These are phyloP conservation scores for Primulina huaijiensis DNA, from an alignment of 257 asterid species.

Conservation along the genomic window DNA sequence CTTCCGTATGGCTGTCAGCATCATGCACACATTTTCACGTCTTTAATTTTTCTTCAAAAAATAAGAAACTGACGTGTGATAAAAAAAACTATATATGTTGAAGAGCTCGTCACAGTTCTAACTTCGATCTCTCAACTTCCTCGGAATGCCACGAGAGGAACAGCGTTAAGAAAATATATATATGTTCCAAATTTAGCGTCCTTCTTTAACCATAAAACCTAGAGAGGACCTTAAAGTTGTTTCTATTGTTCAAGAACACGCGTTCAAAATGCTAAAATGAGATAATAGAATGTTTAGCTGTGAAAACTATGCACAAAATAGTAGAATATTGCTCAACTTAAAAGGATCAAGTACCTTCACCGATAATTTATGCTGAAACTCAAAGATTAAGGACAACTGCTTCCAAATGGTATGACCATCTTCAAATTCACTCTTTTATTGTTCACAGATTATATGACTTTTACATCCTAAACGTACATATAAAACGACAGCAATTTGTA, in stretches of 20 bases:
- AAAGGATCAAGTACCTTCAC: constrained; percentile 32
- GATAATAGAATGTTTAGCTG: neutral
- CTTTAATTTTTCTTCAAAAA: neutral
- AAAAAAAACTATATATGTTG: neutral
- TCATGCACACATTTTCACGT: neutral
- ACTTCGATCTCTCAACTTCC: neutral
- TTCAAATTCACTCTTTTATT: neutral
- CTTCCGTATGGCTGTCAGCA: neutral
- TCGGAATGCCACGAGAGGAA: neutral
- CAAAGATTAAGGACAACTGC: neutral
- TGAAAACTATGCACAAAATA: neutral
- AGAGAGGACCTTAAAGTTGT: too few relatives aligned
- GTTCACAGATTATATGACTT: neutral
- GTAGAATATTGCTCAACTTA: neutral
- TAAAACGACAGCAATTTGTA: neutral
- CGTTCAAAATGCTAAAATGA: constrained; percentile 5
- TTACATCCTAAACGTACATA: neutral
- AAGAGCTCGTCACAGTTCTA: neutral
- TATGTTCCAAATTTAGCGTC: neutral
- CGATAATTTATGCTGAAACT: neutral
- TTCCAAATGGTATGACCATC: neutral
- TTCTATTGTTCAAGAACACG: neutral
- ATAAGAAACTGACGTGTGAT: neutral
- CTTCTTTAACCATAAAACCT: neutral
- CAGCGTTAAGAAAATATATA: neutral